Percentiles rank a stretch among this genome's conserved stretches.
These are phyloP conservation scores for Magnaporthiopsis rhizophila DNA, from an alignment of 2,329 filamentous ascomycete genomes.

Conservation along the genomic window DNA sequence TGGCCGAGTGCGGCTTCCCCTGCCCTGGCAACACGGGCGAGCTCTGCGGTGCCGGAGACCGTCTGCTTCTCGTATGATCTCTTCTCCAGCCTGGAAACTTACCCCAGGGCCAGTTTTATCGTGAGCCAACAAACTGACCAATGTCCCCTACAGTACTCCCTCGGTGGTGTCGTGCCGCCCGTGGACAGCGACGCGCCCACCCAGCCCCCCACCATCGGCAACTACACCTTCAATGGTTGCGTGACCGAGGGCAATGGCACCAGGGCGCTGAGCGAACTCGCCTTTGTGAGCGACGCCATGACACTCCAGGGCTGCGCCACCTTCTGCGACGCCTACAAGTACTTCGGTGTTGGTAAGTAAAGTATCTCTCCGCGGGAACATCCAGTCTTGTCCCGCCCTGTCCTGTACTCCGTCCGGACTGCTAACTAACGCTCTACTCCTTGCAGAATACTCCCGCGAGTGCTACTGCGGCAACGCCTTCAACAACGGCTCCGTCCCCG, in stretches of 20 bases:
- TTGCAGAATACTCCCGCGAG: slow-evolving; percentile 7
- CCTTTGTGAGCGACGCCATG: slow-evolving; percentile 35
- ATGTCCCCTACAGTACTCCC: not conserved
- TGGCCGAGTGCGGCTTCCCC: slow-evolving; percentile 7
- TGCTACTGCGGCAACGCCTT: slow-evolving; percentile 9
- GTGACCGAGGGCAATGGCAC: slow-evolving; percentile 46
- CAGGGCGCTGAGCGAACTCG: slow-evolving; percentile 43
- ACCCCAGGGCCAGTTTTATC: too few relatives aligned
- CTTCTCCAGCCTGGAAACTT: too few relatives aligned
- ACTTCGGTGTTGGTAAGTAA: slow-evolving; percentile 31
- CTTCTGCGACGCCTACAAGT: slow-evolving; percentile 35
- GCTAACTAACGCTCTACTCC: not conserved
- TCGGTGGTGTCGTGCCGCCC: too few relatives aligned
- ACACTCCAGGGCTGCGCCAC: slow-evolving; percentile 38
- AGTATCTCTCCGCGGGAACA: too few relatives aligned
- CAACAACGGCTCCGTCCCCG: slow-evolving; percentile 2
- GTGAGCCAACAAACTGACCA: too few relatives aligned
- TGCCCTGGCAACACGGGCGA: slow-evolving; percentile 12
- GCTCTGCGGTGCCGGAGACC: slow-evolving; percentile 4
- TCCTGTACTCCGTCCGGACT: too few relatives aligned
- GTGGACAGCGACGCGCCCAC: slow-evolving; percentile 20
- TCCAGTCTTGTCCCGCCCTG: too few relatives aligned
- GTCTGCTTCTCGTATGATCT: not conserved
- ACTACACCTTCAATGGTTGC: slow-evolving; percentile 39
- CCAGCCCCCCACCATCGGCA: slow-evolving; percentile 35